Base-by-base conservation (phyloP, 2,329 filamentous ascomycete species). In the Xylariaceae sp. region DNA sequence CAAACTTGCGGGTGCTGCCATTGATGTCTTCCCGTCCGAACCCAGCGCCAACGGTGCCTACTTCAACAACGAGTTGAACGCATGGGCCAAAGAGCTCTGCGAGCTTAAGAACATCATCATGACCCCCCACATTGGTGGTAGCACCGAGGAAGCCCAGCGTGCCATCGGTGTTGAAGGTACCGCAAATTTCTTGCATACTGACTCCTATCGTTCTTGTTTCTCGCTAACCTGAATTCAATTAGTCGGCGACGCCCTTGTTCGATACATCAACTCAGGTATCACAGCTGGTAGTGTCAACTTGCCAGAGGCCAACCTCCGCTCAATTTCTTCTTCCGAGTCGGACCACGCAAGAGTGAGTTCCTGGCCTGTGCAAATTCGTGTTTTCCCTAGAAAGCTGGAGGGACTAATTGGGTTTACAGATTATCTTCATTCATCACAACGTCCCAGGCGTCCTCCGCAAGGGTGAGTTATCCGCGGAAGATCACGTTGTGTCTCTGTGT, bases 341-440 rank as follows among this genome's bases (percentile, higher is more conserved):
- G 87, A 96, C 73, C 89, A 94, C 73, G 92, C 92, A 57, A 88
- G 94, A 72, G 88, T 88, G 75, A 71, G 79, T 56, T 3, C n/a
- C 13, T 23, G 10, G 9, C 30, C 49, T 7, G n/a, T 30, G 23
- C 23, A 30, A 30, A 30, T 30, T 5, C 23, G 23, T 35, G 8
- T 5, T n/a, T n/a, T 18, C 15, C 47, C 13, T 5, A 8, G 39
- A 34, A 37, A 48, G 10, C 6, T 2, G 50, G 13, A 50, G 6
- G 10, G 10, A 51, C 68, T 73, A 59, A 73, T 61, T 41, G 2
- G 23, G 50, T 41, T 58, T 48, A 54, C 49, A 87, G 80, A 84
- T 97, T 65, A 92, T 97, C 70, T 99, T 93, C 76, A 95, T 99
- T 68, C 94, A 99, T 78, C 89, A 88, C 76, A 99, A 99, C 77